Conservation (phyloP, 345 rosid species). For the Rhodamnia rubescens region DNA sequence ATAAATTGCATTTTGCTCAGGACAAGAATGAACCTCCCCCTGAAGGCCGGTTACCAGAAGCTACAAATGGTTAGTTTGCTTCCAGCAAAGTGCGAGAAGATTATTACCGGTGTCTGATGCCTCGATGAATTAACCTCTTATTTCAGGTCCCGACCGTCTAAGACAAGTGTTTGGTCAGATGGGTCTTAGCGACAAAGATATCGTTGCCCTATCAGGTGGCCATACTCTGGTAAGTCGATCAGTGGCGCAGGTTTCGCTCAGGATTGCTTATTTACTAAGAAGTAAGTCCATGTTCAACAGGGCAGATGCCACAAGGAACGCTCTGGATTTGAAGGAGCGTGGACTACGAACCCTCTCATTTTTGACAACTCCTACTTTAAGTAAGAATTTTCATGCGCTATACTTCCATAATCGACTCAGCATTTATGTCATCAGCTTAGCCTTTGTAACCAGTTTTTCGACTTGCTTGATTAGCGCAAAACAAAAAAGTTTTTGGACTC, state of each 20-base stretch:
- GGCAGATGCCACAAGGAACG: conserved; percentile 95
- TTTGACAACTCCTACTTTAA: conserved; percentile 84
- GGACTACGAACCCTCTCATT: conserved; percentile 80
- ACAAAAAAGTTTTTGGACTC: no score
- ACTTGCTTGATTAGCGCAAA: not conserved
- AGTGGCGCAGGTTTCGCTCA: not conserved
- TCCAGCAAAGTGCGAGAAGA: not conserved
- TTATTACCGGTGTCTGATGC: not conserved
- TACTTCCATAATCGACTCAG: not conserved
- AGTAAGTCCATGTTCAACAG: conserved; percentile 13
- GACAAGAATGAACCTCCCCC: conserved; percentile 81
- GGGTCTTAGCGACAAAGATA: conserved; percentile 83
- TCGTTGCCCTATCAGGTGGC: conserved; percentile 81
- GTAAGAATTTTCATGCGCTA: conserved; percentile 17
- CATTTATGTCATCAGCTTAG: not conserved
- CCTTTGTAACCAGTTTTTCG: not conserved
- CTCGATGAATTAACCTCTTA: not conserved
- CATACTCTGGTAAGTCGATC: conserved; percentile 56
- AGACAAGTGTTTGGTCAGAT: conserved; percentile 77
- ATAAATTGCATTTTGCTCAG: conserved; percentile 11
- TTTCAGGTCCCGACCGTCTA: conserved; percentile 64
- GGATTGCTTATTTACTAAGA: not conserved
- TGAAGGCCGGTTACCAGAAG: conserved; percentile 87
- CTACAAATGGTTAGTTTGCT: conserved; percentile 44
- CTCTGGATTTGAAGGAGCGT: conserved; percentile 88